Percentiles rank a stretch among this genome's conserved stretches.
Evolutionary conservation across 2,329 filamentous ascomycete species (phyloP).

Genomic region (Epichloe brachyelytri): DNA sequence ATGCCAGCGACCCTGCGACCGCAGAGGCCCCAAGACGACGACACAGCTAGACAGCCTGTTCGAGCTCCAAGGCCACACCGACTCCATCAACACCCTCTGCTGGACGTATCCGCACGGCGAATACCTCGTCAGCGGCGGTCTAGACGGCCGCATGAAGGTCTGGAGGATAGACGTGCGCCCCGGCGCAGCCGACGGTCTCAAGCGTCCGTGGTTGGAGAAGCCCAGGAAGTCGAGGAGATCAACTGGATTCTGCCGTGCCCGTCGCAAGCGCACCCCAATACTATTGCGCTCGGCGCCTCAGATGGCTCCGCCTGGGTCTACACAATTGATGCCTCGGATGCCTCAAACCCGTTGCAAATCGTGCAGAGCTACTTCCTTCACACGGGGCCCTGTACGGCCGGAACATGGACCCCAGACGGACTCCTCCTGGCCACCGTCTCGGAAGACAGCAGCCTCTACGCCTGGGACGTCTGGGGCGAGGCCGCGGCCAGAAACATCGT

Average conservation of each 20-base stretch:
- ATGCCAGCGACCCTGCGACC: slow-evolving; percentile 48
- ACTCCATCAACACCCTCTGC: slow-evolving; percentile 75
- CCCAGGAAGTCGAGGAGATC: slow-evolving; percentile 86
- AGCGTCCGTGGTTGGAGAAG: slow-evolving; percentile 56
- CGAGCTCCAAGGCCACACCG: slow-evolving; percentile 76
- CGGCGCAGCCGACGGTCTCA: slow-evolving; percentile 30
- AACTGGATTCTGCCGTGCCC: slow-evolving; percentile 81
- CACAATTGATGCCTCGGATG: slow-evolving; percentile 57
- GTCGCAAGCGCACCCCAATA: slow-evolving; percentile 56
- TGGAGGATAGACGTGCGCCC: slow-evolving; percentile 43
- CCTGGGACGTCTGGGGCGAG: slow-evolving; percentile 82
- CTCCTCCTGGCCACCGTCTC: slow-evolving; percentile 75
- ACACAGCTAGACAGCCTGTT: slow-evolving; percentile 52
- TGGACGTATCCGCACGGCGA: slow-evolving; percentile 79
- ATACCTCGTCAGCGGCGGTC: slow-evolving; percentile 71
- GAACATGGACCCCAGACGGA: slow-evolving; percentile 82
- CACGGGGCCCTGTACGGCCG: slow-evolving; percentile 74
- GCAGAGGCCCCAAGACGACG: slow-evolving; percentile 38
- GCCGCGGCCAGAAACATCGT: slow-evolving; percentile 46
- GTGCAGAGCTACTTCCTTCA: slow-evolving; percentile 89
- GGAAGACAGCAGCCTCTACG: slow-evolving; percentile 79
- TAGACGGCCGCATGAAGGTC: slow-evolving; percentile 71
- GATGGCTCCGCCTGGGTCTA: slow-evolving; percentile 97
- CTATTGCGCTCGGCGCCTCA: slow-evolving; percentile 73
- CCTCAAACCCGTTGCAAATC: slow-evolving; percentile 55